Percentiles rank a stretch among this genome's conserved stretches.
These are phyloP conservation scores for Cyamopsis tetragonoloba DNA, from an alignment of 306 rosid species.

Conservation along the genomic window DNA sequence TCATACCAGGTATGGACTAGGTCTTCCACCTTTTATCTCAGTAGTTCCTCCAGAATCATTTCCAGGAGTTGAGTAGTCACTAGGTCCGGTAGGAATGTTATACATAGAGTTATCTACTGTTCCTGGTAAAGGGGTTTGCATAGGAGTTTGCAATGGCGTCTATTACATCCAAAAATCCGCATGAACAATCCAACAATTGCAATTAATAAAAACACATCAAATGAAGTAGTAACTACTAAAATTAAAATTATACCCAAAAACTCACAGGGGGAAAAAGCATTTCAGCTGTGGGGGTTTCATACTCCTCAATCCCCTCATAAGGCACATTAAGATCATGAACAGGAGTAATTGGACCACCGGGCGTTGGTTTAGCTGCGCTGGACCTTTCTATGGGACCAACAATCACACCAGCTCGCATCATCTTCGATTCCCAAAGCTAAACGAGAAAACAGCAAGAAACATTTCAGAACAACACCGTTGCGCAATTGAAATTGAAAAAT, in stretches of 20 bases:
- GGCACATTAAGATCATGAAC: slow-evolving; percentile 93
- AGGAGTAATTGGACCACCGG: slow-evolving; percentile 73
- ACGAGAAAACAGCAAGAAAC: background rate
- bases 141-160: slow-evolving; percentile 86
- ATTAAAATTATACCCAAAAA: background rate
- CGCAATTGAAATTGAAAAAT: background rate
- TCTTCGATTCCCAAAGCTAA: slow-evolving; percentile 86
- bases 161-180: slow-evolving; percentile 35
- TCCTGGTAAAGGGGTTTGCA: slow-evolving; percentile 83
- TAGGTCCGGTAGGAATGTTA: slow-evolving; percentile 74
- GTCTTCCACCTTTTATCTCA: slow-evolving; percentile 61
- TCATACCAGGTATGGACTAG: slow-evolving; percentile 68
- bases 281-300: slow-evolving; percentile 91
- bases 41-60: slow-evolving; percentile 55
- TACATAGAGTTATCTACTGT: slow-evolving; percentile 51
- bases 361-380: slow-evolving; percentile 42
- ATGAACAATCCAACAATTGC: slow-evolving; percentile 17
- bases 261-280: slow-evolving; percentile 90
- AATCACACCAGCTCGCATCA: slow-evolving; percentile 71
- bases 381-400: slow-evolving; percentile 72
- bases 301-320: slow-evolving; percentile 84
- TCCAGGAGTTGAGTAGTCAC: slow-evolving; percentile 64
- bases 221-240: background rate
- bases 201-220: background rate
- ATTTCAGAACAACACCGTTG: slow-evolving; percentile 7